phyloP scores from a whole-genome alignment of 345 rosid species.

The Angophora floribunda region DNA sequence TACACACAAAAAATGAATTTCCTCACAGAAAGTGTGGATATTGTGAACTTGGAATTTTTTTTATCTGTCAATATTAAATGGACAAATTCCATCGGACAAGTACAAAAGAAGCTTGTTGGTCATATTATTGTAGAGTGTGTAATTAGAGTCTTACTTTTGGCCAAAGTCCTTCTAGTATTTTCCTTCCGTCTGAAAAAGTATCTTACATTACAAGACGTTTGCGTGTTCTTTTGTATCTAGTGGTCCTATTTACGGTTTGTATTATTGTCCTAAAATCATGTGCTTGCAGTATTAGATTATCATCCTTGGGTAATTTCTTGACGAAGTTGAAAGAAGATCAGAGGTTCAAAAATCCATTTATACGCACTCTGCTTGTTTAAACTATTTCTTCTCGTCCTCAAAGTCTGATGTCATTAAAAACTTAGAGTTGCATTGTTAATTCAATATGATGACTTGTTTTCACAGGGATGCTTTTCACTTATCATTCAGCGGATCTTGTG shows the following conservation, averaged over 20 bases:
- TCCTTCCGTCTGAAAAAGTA: background rate
- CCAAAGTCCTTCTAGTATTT: background rate
- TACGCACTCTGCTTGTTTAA: background rate
- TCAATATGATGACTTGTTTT: background rate
- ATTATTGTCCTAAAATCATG: background rate
- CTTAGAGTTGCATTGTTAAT: background rate
- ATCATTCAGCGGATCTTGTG: accelerated
- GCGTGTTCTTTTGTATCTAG: background rate
- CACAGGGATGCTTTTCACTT: background rate
- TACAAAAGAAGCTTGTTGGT: background rate
- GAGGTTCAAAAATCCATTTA: background rate
- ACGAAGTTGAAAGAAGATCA: no score
- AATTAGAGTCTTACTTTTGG: background rate
- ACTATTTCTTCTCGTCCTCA: background rate
- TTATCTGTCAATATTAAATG: background rate
- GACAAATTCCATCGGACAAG: background rate
- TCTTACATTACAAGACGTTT: background rate
- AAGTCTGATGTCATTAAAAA: background rate
- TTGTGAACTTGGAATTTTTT: background rate
- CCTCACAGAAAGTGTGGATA: background rate
- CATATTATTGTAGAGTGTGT: background rate
- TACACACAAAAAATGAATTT: background rate
- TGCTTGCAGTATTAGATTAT: background rate
- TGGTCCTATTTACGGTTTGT: background rate
- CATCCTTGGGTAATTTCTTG: no score